Conservation (phyloP, 2,329 filamentous ascomycete species). For the Hymenotorrendiella dingleyae region DNA sequence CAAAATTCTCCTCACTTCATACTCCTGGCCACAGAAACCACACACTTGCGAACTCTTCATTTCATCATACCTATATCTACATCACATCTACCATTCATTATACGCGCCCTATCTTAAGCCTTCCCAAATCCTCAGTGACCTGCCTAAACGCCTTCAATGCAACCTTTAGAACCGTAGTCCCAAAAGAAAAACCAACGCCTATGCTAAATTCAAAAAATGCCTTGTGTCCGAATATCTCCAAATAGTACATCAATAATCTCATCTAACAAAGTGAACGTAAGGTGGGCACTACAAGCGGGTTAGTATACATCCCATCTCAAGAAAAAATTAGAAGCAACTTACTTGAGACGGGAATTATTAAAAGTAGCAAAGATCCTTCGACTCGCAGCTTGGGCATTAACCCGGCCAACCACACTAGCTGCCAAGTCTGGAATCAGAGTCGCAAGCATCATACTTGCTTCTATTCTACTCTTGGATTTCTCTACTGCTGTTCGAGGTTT, state of each 20-base stretch:
- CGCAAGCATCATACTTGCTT: conserved; percentile 83
- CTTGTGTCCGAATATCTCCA: conserved; percentile 24
- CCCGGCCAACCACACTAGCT: conserved; percentile 84
- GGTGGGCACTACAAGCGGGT: conserved; percentile 28
- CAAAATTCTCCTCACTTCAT: no score
- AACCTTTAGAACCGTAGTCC: background rate
- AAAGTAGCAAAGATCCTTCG: conserved; percentile 83
- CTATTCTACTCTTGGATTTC: conserved; percentile 73
- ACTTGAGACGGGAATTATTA: conserved; percentile 90
- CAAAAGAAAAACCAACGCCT: conserved; percentile 25
- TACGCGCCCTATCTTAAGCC: no score
- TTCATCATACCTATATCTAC: no score
- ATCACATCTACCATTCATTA: no score
- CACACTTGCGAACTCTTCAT: no score
- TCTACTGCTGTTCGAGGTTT: conserved; percentile 61
- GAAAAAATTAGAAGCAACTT: conserved; percentile 35
- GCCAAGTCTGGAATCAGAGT: conserved; percentile 88
- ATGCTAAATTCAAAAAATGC: conserved; percentile 19
- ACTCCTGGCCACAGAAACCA: no score
- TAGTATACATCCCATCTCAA: conserved; percentile 3
- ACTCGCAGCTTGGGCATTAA: conserved; percentile 86
- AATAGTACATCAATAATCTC: conserved; percentile 32
- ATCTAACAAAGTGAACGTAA: conserved; percentile 33
- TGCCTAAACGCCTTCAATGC: conserved; percentile 4
- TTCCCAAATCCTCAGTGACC: no score